phyloP scores from a whole-genome alignment of 2,329 filamentous ascomycete species.

The Alternaria sp. region DNA sequence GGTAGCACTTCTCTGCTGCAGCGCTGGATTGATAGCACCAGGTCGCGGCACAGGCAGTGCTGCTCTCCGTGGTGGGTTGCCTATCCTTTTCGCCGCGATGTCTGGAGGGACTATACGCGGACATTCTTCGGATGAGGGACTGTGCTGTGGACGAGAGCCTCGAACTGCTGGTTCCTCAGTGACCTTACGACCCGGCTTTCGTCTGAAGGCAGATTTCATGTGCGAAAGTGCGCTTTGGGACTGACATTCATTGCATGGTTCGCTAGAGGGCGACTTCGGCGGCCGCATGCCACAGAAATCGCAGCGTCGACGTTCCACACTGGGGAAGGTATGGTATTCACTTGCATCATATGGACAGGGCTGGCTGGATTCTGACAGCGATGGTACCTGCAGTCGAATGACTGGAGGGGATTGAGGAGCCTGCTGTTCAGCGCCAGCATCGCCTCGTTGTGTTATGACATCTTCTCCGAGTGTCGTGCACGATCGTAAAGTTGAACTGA shows the following conservation, averaged over 20 bases:
- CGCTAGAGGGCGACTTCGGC: conserved; percentile 4
- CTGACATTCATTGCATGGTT: conserved; percentile 21
- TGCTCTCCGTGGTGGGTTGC: conserved; percentile 18
- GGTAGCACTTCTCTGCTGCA: background rate
- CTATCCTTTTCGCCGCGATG: conserved; percentile 13
- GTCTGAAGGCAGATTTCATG: background rate
- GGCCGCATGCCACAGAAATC: conserved; percentile 23
- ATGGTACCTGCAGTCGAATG: conserved; percentile 11
- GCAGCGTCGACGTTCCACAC: conserved; percentile 21
- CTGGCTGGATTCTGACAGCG: conserved; percentile 4
- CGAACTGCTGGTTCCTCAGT: background rate
- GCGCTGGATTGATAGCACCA: background rate
- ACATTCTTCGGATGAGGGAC: conserved; percentile 6
- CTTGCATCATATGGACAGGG: conserved; percentile 26
- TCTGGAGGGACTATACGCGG: conserved; percentile 14
- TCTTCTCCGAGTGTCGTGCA: conserved; percentile 4
- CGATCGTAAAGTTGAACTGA: background rate
- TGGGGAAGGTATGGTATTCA: conserved; percentile 24
- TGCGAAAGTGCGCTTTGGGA: conserved; percentile 18
- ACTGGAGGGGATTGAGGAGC: background rate
- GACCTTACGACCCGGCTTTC: background rate
- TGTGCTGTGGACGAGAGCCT: background rate
- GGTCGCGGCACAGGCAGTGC: conserved; percentile 5
- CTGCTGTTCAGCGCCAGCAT: background rate
- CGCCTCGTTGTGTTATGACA: background rate